A percentile compares a stretch with the other conserved stretches of the same genome.
Conservation (phyloP, 2,329 filamentous ascomycete species). For the Ramularia collo-cygni region DNA sequence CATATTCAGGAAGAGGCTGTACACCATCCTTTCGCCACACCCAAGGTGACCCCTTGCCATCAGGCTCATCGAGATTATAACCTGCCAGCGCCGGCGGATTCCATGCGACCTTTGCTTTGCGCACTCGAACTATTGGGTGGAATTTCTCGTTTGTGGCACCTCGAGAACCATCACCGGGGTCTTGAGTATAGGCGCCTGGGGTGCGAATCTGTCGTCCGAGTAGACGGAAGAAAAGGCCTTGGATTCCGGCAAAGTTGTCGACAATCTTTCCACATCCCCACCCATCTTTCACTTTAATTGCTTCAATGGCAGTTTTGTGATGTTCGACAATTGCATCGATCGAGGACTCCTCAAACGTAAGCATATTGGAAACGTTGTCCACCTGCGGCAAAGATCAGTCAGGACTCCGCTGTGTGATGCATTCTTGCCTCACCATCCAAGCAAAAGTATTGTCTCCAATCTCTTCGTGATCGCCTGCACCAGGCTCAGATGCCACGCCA, state of each 20-base stretch:
- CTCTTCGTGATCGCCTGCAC: slow-evolving; percentile 5
- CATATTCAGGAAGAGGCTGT: background rate
- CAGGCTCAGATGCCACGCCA: slow-evolving; percentile 5
- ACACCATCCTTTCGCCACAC: background rate
- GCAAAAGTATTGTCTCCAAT: slow-evolving; percentile 12
- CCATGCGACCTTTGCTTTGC: slow-evolving; percentile 5
- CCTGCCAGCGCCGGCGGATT: slow-evolving; percentile 5
- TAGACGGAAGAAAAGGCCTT: slow-evolving; percentile 8
- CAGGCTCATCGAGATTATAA: slow-evolving; percentile 44
- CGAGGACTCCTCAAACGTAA: slow-evolving; percentile 12
- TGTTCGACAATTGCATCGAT: slow-evolving; percentile 7
- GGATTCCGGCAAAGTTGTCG: slow-evolving; percentile 12
- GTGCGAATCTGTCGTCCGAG: slow-evolving; percentile 7
- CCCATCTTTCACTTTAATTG: slow-evolving; percentile 1
- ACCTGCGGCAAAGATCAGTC: slow-evolving; percentile 2
- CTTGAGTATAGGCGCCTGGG: slow-evolving; percentile 6
- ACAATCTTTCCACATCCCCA: slow-evolving; percentile 14
- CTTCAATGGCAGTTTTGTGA: slow-evolving; percentile 3
- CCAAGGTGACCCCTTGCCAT: background rate
- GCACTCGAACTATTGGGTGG: slow-evolving; percentile 11
- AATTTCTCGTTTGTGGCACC: slow-evolving; percentile 8
- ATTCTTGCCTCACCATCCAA: slow-evolving; percentile 9
- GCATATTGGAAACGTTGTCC: slow-evolving; percentile 10
- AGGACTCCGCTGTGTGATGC: background rate
- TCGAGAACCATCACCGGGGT: background rate